Evolutionary conservation across 352 stramenopile species (phyloP), one percentile per base, ranked within the genome.

Genomic region (Phytophthora tentaculata): DNA sequence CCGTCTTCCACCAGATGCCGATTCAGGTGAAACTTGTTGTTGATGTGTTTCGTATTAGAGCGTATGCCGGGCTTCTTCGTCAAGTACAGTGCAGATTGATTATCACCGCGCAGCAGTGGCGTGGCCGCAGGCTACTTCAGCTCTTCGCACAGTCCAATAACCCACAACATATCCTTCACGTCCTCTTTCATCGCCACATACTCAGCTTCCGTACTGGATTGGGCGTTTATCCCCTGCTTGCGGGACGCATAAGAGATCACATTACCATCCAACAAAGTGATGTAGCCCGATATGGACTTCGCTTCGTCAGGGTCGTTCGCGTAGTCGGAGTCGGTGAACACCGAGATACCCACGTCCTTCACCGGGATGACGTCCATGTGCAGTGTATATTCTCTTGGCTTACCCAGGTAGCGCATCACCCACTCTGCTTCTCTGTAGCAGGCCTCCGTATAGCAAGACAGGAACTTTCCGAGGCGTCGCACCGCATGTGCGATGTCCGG

Each of bases 41-140:
- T 53, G 14, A 77, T 72, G 32, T 79, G 58, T 20, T 79, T 53
- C 24, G 51, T 56, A n/a, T 24, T 17, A 2, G 20, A 22, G 8
- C 61, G 43, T 5, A 57, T 68, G 9, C 23, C 20, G 1, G 51
- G 39, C 17, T 20, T 49, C 43, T 49, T 19, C 16, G 43, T 53
- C 2, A 68, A 32, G 26, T 8, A 32, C 26, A 32, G 26, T 32
- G 26, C 26, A 32, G 44, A 44, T n/a, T 61, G 17, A 14, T 69
- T 63, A 19, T 63, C 52, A 29, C 45, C 52, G 7, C 53, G 35
- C 35, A 62, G 14, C 32, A 63, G 19, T 29, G 61, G 61, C 8
- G 45, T 58, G 9, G 39, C 12, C 2, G 20, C 22, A 23, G 14
- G 32, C 23, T 19, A 62, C 0, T 12, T 1, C 44, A 69, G 14